These are phyloP conservation scores for Groenewaldozyma auringiensis DNA, from an alignment of 1,139 yeast species.

Conservation along the genomic window DNA sequence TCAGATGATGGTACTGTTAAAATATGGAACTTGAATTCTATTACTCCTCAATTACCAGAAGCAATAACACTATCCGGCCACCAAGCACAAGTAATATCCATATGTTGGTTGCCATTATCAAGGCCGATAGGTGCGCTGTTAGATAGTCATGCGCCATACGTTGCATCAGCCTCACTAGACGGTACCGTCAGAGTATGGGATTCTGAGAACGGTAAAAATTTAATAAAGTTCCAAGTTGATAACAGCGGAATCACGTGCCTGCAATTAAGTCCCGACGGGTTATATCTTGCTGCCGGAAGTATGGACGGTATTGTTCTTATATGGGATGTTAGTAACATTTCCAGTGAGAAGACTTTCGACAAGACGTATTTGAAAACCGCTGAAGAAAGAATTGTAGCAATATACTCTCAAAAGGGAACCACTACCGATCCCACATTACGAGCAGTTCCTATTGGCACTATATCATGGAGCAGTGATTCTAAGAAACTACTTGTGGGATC, in stretches of 20 bases:
- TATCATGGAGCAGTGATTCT: constrained; percentile 24
- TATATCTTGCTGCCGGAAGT: constrained; percentile 54
- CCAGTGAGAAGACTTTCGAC: background rate
- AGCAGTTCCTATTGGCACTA: constrained; percentile 12
- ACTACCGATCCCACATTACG: constrained; percentile 6
- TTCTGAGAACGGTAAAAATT: constrained; percentile 36
- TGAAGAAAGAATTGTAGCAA: constrained; percentile 13
- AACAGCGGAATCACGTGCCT: constrained; percentile 45
- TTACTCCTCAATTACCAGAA: constrained; percentile 10
- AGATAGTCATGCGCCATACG: constrained; percentile 13
- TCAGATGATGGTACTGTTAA: constrained; percentile 69
- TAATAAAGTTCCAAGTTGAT: constrained; percentile 35
- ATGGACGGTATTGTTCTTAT: constrained; percentile 49
- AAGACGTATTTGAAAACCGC: constrained; percentile 2
- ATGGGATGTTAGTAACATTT: constrained; percentile 39
- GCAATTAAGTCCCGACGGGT: constrained; percentile 43
- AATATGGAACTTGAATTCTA: constrained; percentile 44
- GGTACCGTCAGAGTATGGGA: constrained; percentile 70
- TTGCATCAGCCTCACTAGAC: constrained; percentile 56
- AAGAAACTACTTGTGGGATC: constrained; percentile 21
- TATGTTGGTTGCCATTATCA: constrained; percentile 25
- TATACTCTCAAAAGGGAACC: constrained; percentile 7
- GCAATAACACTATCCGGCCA: constrained; percentile 25
- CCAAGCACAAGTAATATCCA: constrained; percentile 25
- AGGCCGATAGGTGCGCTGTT: constrained; percentile 1